phyloP scores from a whole-genome alignment of 805 yeast genomes.

The Ogataea paraovalis region DNA sequence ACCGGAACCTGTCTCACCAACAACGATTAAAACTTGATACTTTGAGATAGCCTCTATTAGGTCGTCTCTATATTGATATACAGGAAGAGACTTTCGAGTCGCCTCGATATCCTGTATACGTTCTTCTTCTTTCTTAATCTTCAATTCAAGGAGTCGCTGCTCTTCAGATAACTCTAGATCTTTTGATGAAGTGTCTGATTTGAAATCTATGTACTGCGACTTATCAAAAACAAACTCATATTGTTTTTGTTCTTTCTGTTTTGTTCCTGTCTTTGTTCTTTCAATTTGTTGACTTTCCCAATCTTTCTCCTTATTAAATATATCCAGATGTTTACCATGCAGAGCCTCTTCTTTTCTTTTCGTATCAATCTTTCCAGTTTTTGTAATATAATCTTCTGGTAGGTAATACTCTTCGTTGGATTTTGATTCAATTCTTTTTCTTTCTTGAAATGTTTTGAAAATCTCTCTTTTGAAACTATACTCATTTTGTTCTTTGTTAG shows the following conservation, averaged over 20 bases:
- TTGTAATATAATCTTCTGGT: constrained; percentile 55
- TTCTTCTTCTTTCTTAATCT: constrained; percentile 33
- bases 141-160: constrained; percentile 29
- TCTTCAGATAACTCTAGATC: constrained; percentile 26
- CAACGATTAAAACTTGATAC: constrained; percentile 74
- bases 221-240: constrained; percentile 78
- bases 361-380: constrained; percentile 49
- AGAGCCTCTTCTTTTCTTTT: constrained; percentile 52
- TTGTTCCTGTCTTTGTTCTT: constrained; percentile 22
- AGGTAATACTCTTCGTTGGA: constrained; percentile 37
- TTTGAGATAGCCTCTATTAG: constrained; percentile 55
- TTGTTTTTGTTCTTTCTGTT: constrained; percentile 31
- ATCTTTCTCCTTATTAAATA: constrained; percentile 16
- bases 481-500: constrained; percentile 47
- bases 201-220: constrained; percentile 55
- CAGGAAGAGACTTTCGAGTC: constrained; percentile 69
- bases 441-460: constrained; percentile 38
- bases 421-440: constrained; percentile 30
- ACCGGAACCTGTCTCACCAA: constrained; percentile 97
- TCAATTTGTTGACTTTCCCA: constrained; percentile 56
- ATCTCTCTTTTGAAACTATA: constrained; percentile 48
- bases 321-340: constrained; percentile 28
- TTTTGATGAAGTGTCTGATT: constrained; percentile 36
- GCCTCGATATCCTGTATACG: constrained; percentile 39
- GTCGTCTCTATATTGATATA: constrained; percentile 56